phyloP scores from a whole-genome alignment of 371 early-diverging fungal genomes.

The Encephalitozoon cuniculi region DNA sequence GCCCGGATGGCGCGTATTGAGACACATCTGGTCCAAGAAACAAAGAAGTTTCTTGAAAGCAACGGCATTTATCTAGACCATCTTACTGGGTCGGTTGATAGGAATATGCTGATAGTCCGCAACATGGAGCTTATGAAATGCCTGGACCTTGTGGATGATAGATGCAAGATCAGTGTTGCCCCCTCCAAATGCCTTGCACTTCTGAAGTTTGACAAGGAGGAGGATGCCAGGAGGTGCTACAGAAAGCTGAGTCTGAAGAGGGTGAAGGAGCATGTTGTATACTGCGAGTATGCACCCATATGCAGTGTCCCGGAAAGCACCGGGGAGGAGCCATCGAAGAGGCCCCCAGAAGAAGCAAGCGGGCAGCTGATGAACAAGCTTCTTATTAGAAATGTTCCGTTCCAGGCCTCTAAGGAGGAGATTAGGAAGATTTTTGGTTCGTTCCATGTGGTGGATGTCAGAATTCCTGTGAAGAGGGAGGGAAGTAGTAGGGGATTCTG shows the following conservation, averaged over 20 bases:
- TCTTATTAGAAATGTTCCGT: conserved; percentile 88
- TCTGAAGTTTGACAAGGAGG: conserved; percentile 53
- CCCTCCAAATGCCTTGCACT: conserved; percentile 58
- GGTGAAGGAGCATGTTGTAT: conserved; percentile 54
- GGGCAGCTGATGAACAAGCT: conserved; percentile 67
- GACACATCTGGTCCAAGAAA: conserved; percentile 58
- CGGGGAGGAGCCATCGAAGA: conserved; percentile 43
- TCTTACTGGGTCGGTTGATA: conserved; percentile 3
- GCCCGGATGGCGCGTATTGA: conserved; percentile 55
- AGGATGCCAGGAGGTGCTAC: conserved; percentile 47
- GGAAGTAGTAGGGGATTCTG: conserved; percentile 92
- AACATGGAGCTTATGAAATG: conserved; percentile 39
- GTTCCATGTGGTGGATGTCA: conserved; percentile 80
- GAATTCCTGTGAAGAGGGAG: conserved; percentile 82
- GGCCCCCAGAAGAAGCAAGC: conserved; percentile 54
- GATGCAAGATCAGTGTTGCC: conserved; percentile 40
- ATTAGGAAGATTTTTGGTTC: conserved; percentile 77
- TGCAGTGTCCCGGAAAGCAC: conserved; percentile 63
- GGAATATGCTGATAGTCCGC: conserved; percentile 45
- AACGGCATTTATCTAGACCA: conserved; percentile 46
- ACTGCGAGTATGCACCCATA: conserved; percentile 58
- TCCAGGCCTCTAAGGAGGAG: conserved; percentile 89
- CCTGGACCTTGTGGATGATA: conserved; percentile 15
- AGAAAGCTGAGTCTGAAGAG: conserved; percentile 55
- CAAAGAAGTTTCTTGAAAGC: conserved; percentile 52